A percentile compares a stretch with the other conserved stretches of the same genome.
These are phyloP conservation scores for Fusarium paranaense DNA, from an alignment of 2,329 filamentous ascomycete species.

Conservation along the genomic window DNA sequence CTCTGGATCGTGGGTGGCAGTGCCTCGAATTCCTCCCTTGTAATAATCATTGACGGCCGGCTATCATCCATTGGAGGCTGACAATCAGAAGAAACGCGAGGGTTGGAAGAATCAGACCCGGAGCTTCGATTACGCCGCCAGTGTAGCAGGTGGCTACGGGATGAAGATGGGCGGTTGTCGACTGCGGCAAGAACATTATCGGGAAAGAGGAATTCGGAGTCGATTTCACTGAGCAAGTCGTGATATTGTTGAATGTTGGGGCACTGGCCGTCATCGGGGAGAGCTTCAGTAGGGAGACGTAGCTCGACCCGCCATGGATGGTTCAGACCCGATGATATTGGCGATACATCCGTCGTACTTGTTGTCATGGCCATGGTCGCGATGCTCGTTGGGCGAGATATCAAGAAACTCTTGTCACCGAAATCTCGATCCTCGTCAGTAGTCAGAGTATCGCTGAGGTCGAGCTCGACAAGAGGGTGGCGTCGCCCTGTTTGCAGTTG, in stretches of 20 bases:
- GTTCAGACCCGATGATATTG: slow-evolving; percentile 12
- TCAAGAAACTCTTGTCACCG: slow-evolving; percentile 37
- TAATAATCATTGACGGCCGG: slow-evolving; percentile 47
- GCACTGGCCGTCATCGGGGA: slow-evolving; percentile 13
- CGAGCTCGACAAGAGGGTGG: slow-evolving; percentile 26
- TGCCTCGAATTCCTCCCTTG: slow-evolving; percentile 59
- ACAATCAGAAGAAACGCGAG: slow-evolving; percentile 42
- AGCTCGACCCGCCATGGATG: slow-evolving; percentile 36
- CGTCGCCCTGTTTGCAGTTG: slow-evolving; percentile 27
- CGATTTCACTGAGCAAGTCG: slow-evolving; percentile 39
- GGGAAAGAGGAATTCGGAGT: slow-evolving; percentile 36
- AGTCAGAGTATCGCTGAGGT: slow-evolving; percentile 16
- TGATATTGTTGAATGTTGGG: slow-evolving; percentile 31
- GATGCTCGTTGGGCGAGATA: slow-evolving; percentile 42
- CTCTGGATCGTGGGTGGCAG: slow-evolving; percentile 66
- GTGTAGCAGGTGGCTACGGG: slow-evolving; percentile 41
- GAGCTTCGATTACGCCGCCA: slow-evolving; percentile 37
- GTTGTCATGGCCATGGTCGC: slow-evolving; percentile 36
- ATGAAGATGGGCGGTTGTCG: slow-evolving; percentile 44
- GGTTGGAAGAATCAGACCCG: slow-evolving; percentile 29
- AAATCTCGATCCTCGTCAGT: slow-evolving; percentile 27
- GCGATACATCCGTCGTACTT: slow-evolving; percentile 16
- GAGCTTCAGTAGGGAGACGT: slow-evolving; percentile 24
- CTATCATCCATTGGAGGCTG: slow-evolving; percentile 29
- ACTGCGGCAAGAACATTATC: slow-evolving; percentile 24